A percentile compares a stretch with the other conserved stretches of the same genome.
These are phyloP conservation scores for Crepidotus variabilis DNA, from an alignment of 768 basidiomycete species.

Conservation along the genomic window DNA sequence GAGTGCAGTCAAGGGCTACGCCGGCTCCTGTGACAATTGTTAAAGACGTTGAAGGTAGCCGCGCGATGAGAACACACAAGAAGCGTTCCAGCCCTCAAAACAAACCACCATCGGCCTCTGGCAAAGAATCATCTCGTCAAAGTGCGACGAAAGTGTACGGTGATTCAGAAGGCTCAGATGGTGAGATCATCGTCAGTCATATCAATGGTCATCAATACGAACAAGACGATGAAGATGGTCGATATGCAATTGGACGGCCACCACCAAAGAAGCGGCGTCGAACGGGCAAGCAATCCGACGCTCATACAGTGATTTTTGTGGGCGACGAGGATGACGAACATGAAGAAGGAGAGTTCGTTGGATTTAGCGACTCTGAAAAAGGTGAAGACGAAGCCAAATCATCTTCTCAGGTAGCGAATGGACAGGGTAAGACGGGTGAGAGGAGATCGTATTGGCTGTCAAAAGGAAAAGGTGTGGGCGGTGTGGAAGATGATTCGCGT, in stretches of 20 bases:
- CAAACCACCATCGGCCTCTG: neutral
- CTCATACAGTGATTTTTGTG: slow-evolving; percentile 46
- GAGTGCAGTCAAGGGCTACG: slow-evolving; percentile 28
- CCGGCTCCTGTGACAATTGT: slow-evolving; percentile 9
- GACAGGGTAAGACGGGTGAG: neutral
- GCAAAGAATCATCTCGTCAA: neutral
- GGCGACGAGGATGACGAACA: slow-evolving; percentile 37
- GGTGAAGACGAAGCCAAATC: neutral
- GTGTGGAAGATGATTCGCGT: slow-evolving; percentile 18
- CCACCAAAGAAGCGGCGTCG: slow-evolving; percentile 45
- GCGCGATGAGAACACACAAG: neutral
- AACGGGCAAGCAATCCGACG: slow-evolving; percentile 35
- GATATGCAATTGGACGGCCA: slow-evolving; percentile 49
- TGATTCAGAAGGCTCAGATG: neutral
- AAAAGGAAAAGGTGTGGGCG: slow-evolving; percentile 36
- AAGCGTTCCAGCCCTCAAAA: neutral
- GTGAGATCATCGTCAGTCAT: neutral
- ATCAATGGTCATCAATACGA: neutral
- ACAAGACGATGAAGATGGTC: slow-evolving; percentile 47
- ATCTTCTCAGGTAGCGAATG: neutral
- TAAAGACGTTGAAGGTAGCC: neutral
- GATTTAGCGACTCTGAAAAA: slow-evolving; percentile 10
- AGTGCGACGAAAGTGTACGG: neutral
- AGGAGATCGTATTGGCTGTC: slow-evolving; percentile 53
- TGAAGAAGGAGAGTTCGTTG: slow-evolving; percentile 22